Evolutionary conservation across 768 basidiomycete species (phyloP), one percentile per base, ranked within the genome.

Genomic region (Leccinum rimulosum): DNA sequence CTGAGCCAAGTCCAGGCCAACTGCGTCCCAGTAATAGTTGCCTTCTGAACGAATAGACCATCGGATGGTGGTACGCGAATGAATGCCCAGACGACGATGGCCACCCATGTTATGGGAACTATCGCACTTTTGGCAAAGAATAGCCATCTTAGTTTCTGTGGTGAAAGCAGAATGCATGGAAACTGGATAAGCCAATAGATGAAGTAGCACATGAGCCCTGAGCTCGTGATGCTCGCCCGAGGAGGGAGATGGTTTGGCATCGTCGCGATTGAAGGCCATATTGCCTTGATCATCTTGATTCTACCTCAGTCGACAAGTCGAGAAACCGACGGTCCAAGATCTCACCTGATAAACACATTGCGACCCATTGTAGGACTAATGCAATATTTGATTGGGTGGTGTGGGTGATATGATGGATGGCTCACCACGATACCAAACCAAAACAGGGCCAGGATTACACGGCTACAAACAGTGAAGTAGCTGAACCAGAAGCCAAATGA

Each of bases 401-500:
- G 27, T 31, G 10, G 14, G 49, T 27, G 9, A 22, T 5, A 15
- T 15, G 31, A 22, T 5, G 1, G 25, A 50, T 48, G 7, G 4
- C 57, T 57, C 51, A 84, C 86, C 78, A 88, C 88, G 25, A 91
- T 82, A 3, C 84, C 85, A 57, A 89, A 90, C 90, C 92, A 95
- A 74, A 95, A 90, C 81, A 92, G 84, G 47, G 89, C 79, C 17
- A 94, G 79, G 33, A 92, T 75, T 33, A 87, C 81, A 28, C 91
- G 84, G 63, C 89, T 91, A 58, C 94, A 73, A 31, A 95, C 87
- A 55, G 84, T 86, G 73, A 94, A 93, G 73, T 92, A 94, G 68
- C 90, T 89, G 66, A 94, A 82, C 85, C 89, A 94, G 75, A 93
- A 94, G 2, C 93, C 93, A 64, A 94, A 91, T 0, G 89, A 92